These are phyloP conservation scores for Violaceomyces palustris DNA, from an alignment of 1,284 basidiomycete genomes.

Conservation along the genomic window DNA sequence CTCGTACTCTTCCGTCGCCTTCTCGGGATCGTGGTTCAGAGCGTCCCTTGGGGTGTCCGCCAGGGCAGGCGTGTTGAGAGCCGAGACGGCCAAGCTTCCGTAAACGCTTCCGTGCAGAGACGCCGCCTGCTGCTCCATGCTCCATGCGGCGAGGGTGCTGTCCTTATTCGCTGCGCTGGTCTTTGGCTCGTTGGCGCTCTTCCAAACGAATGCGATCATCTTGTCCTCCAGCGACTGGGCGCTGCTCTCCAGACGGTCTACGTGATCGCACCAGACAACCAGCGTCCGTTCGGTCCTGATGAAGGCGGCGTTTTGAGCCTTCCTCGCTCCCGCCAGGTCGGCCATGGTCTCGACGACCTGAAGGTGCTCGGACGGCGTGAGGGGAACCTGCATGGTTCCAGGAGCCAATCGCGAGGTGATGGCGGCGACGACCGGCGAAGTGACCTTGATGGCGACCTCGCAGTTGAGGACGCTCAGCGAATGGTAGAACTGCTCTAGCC, in stretches of 20 bases:
- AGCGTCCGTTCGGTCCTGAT: conserved; percentile 70
- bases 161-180: conserved; percentile 1
- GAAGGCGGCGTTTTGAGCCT: conserved; percentile 79
- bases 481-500: conserved; percentile 40
- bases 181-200: conserved; percentile 6
- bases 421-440: conserved; percentile 73
- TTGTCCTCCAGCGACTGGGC: conserved; percentile 66
- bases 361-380: conserved; percentile 28
- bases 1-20: conserved; percentile 3
- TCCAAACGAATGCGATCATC: conserved; percentile 75
- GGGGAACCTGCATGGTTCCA: conserved; percentile 21
- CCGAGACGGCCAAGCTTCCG: no score
- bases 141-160: background rate
- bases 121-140: conserved; percentile 12
- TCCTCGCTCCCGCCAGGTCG: conserved; percentile 66
- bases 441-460: conserved; percentile 71
- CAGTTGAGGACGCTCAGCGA: conserved; percentile 67
- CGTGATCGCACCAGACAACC: conserved; percentile 70
- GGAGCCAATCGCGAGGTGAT: conserved; percentile 56
- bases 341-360: conserved; percentile 57
- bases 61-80: no score
- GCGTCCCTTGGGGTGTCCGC: no score
- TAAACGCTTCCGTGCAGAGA: conserved; percentile 2
- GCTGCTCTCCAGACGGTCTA: conserved; percentile 53
- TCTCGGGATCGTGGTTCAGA: no score